Conservation (phyloP, 1,284 basidiomycete species). For the Meripilus lineatus region DNA sequence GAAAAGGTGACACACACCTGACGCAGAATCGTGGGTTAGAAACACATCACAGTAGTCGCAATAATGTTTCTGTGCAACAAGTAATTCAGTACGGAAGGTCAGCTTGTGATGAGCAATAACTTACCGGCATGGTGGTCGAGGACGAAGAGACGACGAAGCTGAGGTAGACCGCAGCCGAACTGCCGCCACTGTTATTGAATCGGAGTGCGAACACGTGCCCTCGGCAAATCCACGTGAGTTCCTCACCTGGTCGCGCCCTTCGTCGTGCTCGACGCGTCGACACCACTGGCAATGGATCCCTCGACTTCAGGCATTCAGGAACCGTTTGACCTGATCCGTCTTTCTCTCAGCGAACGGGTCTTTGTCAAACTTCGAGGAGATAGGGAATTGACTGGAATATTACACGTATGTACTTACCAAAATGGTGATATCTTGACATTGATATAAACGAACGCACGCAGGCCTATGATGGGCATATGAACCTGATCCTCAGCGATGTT, state of each 20-base stretch:
- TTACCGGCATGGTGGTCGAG: slow-evolving; percentile 44
- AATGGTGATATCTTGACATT: slow-evolving; percentile 1
- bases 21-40: slow-evolving; percentile 84
- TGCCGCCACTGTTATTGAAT: slow-evolving; percentile 9
- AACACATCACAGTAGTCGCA: slow-evolving; percentile 95
- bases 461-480: slow-evolving; percentile 99
- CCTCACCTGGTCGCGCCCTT: slow-evolving; percentile 8
- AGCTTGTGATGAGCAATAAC: slow-evolving; percentile 19
- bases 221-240: slow-evolving; percentile 15
- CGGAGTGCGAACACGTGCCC: slow-evolving; percentile 21
- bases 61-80: slow-evolving; percentile 74
- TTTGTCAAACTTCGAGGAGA: slow-evolving; percentile 96
- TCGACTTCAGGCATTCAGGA: slow-evolving; percentile 81
- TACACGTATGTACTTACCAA: slow-evolving; percentile 67
- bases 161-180: slow-evolving; percentile 3
- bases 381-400: slow-evolving; percentile 85
- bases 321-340: slow-evolving; percentile 96
- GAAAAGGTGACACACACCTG: slow-evolving; percentile 44
- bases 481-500: slow-evolving; percentile 94
- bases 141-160: slow-evolving; percentile 1
- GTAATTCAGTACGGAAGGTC: slow-evolving; percentile 6
- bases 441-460: no score
- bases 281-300: slow-evolving; percentile 53
- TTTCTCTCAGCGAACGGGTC: slow-evolving; percentile 95
- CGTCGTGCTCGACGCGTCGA: neutral